Evolutionary conservation across 2,329 filamentous ascomycete species (phyloP).

Genomic region (Xylariaceae sp.): DNA sequence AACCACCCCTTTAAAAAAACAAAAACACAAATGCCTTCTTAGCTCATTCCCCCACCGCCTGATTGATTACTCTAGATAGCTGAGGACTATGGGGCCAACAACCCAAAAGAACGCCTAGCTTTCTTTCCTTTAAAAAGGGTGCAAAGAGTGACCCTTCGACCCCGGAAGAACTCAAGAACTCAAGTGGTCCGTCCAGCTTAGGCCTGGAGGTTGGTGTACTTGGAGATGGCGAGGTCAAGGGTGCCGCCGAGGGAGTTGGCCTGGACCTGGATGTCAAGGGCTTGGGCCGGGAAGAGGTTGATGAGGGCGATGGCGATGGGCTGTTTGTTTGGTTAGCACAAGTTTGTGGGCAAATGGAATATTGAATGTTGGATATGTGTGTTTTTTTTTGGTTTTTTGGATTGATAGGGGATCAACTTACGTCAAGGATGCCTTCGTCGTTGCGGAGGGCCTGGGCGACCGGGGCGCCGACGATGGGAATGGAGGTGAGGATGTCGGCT

Average conservation of each 20-base stretch:
- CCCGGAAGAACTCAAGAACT: neutral
- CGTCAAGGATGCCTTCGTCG: slow-evolving; percentile 13
- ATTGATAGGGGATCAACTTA: neutral
- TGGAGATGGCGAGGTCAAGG: slow-evolving; percentile 6
- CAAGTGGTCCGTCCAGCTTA: neutral
- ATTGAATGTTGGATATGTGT: neutral
- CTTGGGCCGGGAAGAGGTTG: neutral
- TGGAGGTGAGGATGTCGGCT: slow-evolving; percentile 5
- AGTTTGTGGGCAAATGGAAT: neutral
- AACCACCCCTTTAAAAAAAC: too few species aligned
- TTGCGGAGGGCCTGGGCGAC: slow-evolving; percentile 12
- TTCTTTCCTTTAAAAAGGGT: too few species aligned
- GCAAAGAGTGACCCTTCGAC: too few species aligned
- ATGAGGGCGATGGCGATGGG: slow-evolving; percentile 8
- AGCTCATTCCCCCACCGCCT: too few species aligned
- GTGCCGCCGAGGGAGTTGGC: slow-evolving; percentile 9
- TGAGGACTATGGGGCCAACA: too few species aligned
- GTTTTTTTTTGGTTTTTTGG: neutral
- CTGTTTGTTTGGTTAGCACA: neutral
- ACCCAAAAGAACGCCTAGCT: too few species aligned
- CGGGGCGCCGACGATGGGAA: slow-evolving; percentile 12
- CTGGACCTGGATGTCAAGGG: neutral
- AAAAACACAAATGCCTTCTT: too few species aligned
- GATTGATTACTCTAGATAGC: too few species aligned
- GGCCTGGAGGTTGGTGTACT: neutral